Conservation (phyloP, 75 land plant genomes). For the Selaginella moellendorffii region DNA sequence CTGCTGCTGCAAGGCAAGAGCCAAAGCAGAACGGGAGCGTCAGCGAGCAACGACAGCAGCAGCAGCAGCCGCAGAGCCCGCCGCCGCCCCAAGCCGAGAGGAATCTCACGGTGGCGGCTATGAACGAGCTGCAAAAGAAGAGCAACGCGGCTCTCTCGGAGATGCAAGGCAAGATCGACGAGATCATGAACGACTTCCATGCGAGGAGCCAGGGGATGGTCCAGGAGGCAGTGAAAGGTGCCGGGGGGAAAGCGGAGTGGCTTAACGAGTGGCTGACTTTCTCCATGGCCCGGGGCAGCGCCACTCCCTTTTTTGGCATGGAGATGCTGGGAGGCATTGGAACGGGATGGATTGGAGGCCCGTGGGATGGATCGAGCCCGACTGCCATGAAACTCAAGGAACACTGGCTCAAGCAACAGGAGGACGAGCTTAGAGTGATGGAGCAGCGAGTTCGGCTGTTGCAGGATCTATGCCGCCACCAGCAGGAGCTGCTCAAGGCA, state of each 20-base stretch:
- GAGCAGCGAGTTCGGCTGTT: not conserved
- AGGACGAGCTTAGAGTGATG: not conserved
- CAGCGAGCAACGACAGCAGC: not conserved
- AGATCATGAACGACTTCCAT: not conserved
- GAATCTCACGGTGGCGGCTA: no score
- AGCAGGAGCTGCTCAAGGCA: not conserved
- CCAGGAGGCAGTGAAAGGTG: not conserved
- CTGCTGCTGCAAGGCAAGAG: no score
- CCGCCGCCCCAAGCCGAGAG: no score
- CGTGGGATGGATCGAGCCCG: not conserved
- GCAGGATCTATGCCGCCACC: not conserved
- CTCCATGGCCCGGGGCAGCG: not conserved
- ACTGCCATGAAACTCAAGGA: not conserved
- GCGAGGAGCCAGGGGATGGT: not conserved
- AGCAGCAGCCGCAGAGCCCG: no score
- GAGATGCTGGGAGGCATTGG: not conserved
- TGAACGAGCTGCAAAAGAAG: not conserved
- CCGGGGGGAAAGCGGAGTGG: not conserved
- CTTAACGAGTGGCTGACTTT: not conserved
- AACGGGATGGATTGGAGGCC: not conserved
- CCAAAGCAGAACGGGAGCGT: not conserved
- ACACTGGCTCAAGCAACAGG: not conserved
- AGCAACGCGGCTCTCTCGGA: not conserved
- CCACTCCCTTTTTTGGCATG: not conserved
- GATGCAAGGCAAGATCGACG: not conserved